These are phyloP conservation scores for Rubroboletus pulcherrimus DNA, from an alignment of 768 basidiomycete species.

Conservation along the genomic window DNA sequence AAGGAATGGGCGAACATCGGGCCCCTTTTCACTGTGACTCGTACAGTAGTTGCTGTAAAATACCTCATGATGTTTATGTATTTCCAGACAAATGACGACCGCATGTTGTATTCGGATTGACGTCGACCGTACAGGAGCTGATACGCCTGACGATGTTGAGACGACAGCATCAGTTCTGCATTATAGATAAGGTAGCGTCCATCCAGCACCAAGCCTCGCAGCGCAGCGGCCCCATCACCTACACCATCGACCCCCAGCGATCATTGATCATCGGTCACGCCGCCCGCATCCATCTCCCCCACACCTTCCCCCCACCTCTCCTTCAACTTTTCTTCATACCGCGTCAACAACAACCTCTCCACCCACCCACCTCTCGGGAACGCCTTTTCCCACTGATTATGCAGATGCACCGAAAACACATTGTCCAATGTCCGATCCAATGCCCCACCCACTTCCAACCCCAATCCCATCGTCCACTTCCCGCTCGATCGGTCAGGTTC, in stretches of 20 bases:
- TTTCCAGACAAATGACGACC: too few species aligned
- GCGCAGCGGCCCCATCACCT: not conserved
- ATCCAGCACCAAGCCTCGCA: not conserved
- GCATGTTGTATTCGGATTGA: too few species aligned
- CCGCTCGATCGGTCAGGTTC: conserved; percentile 47
- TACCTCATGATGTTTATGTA: too few species aligned
- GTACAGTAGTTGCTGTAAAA: not conserved
- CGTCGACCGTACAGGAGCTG: too few species aligned
- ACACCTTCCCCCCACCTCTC: not conserved
- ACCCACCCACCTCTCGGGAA: conserved; percentile 89
- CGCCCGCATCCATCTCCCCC: not conserved
- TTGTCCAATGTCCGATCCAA: conserved; percentile 60
- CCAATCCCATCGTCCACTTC: conserved; percentile 66
- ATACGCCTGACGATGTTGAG: too few species aligned
- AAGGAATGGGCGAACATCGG: not conserved
- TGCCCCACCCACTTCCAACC: conserved; percentile 56
- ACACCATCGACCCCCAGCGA: too few species aligned
- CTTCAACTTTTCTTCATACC: conserved; percentile 46
- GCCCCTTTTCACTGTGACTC: not conserved
- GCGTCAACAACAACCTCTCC: conserved; percentile 64
- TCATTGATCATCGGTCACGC: not conserved
- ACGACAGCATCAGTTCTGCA: not conserved
- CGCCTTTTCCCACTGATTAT: conserved; percentile 92
- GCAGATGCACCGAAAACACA: conserved; percentile 87
- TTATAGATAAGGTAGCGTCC: not conserved